Percentiles rank a stretch among this genome's conserved stretches.
phyloP scores from a whole-genome alignment of 164 flowering plant species.

The Vitis cinerea region DNA sequence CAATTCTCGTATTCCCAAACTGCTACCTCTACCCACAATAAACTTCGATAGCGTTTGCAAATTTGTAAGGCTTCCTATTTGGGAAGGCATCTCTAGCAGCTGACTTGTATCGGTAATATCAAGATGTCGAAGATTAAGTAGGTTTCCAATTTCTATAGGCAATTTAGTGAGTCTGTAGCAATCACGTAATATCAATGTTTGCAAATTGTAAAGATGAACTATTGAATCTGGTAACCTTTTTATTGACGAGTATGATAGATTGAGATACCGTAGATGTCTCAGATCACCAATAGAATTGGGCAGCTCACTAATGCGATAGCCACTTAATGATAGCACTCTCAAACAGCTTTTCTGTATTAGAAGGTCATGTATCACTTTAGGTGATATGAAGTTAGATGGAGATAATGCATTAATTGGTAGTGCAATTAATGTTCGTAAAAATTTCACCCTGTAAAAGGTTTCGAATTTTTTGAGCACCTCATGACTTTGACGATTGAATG shows the following conservation, averaged over 20 bases:
- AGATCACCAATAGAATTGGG: constrained; percentile 1
- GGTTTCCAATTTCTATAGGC: neutral
- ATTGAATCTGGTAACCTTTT: constrained; percentile 5
- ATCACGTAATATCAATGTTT: neutral
- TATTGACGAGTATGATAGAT: neutral
- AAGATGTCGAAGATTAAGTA: neutral
- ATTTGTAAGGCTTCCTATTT: neutral
- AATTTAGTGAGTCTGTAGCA: neutral
- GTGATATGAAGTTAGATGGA: too few species aligned
- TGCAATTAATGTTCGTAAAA: neutral
- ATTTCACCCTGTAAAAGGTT: neutral
- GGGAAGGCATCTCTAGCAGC: neutral
- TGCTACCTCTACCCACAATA: neutral
- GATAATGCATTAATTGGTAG: too few species aligned
- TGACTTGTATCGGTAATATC: neutral
- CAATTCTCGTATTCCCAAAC: neutral
- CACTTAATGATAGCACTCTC: too few species aligned
- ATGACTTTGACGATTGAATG: neutral
- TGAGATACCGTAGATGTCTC: constrained; percentile 9
- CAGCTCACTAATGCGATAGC: neutral
- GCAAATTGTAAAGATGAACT: neutral
- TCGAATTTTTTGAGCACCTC: neutral
- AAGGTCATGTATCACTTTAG: too few species aligned
- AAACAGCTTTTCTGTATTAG: too few species aligned
- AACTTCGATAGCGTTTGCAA: neutral